Evolutionary conservation across 2,329 filamentous ascomycete genomes (phyloP).

Genomic region (Paraphaeosphaeria sporulosa): DNA sequence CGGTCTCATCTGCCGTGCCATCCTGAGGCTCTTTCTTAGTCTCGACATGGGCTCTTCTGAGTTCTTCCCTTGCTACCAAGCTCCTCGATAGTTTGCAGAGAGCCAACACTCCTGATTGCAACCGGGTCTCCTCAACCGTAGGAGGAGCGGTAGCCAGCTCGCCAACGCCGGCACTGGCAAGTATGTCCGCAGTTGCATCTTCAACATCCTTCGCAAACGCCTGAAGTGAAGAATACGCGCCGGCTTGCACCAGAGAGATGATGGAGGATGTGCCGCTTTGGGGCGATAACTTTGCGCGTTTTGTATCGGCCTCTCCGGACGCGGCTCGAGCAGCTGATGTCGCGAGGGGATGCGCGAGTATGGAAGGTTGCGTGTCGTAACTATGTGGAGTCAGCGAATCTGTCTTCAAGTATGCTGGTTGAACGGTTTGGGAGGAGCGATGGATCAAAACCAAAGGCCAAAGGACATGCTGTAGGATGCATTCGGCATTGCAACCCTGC

Average conservation of each 20-base stretch:
- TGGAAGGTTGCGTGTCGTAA: constrained; percentile 56
- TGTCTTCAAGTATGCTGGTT: background rate
- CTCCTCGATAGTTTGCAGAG: constrained; percentile 43
- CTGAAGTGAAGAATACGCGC: constrained; percentile 51
- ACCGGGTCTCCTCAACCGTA: constrained; percentile 45
- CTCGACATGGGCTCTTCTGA: constrained; percentile 22
- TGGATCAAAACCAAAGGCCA: background rate
- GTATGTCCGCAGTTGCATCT: constrained; percentile 49
- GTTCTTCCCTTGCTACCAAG: constrained; percentile 40
- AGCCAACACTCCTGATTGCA: constrained; percentile 42
- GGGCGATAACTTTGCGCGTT: constrained; percentile 55
- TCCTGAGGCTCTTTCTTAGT: constrained; percentile 16
- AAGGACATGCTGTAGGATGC: background rate
- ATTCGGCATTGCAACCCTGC: background rate
- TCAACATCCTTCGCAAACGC: constrained; percentile 54
- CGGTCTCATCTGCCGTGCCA: constrained; percentile 15
- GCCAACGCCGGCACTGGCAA: constrained; percentile 40
- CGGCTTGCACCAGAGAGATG: constrained; percentile 45
- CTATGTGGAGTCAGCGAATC: constrained; percentile 32
- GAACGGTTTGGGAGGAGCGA: background rate
- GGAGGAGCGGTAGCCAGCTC: constrained; percentile 32
- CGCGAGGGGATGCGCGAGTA: constrained; percentile 50
- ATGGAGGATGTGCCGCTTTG: constrained; percentile 44
- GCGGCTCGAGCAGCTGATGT: constrained; percentile 37
- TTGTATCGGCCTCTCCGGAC: constrained; percentile 52